Evolutionary conservation across 164 flowering plant genomes (phyloP).

Genomic region (Sextonia rubra): DNA sequence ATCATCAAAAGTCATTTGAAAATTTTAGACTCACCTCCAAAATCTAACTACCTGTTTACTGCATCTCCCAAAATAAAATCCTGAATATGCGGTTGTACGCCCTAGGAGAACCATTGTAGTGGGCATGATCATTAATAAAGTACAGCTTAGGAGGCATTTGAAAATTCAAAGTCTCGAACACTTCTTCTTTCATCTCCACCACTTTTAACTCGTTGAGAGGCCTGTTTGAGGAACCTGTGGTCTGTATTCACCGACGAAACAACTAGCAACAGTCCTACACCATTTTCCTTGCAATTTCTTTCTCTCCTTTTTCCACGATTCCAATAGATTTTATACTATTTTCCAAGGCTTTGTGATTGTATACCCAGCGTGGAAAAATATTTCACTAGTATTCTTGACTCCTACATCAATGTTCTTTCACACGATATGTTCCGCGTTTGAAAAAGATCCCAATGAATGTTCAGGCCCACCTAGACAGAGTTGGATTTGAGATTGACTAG

Average conservation of each 20-base stretch:
- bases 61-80: too few relatives aligned
- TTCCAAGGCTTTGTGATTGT: too few relatives aligned
- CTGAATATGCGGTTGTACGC: too few relatives aligned
- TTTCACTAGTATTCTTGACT: neutral
- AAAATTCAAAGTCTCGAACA: neutral
- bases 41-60: too few relatives aligned
- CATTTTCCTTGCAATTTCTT: slow-evolving; percentile 7
- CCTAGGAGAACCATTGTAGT: too few relatives aligned
- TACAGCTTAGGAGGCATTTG: slow-evolving; percentile 5
- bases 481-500: too few relatives aligned
- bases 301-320: neutral
- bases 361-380: slow-evolving; percentile 4
- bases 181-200: slow-evolving; percentile 3
- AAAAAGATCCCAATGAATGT: too few relatives aligned
- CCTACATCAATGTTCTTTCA: neutral
- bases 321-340: neutral
- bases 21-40: too few relatives aligned
- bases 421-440: too few relatives aligned
- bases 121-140: neutral
- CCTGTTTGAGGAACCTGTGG: neutral
- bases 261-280: too few relatives aligned
- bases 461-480: too few relatives aligned
- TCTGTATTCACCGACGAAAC: slow-evolving; percentile 9
- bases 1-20: too few relatives aligned
- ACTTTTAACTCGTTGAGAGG: slow-evolving; percentile 3